Conservation (phyloP, 1,284 basidiomycete species). For the Cerrena zonata region DNA sequence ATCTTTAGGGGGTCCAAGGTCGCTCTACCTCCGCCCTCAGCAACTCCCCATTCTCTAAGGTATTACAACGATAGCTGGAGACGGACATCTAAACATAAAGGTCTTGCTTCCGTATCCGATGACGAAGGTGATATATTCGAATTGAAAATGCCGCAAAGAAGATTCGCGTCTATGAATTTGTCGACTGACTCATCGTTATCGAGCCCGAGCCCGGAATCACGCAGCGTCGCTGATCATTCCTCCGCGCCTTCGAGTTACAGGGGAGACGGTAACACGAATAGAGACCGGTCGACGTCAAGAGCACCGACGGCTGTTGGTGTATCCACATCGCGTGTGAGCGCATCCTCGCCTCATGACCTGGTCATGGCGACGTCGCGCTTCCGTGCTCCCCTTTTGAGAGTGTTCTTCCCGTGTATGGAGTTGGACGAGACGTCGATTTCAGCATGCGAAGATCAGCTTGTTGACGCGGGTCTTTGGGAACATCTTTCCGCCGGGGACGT, state of each 20-base stretch:
- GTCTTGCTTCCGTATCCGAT: slow-evolving; percentile 28
- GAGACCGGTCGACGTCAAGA: slow-evolving; percentile 12
- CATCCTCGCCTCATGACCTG: slow-evolving; percentile 55
- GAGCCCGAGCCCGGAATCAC: slow-evolving; percentile 32
- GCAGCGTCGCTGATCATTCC: slow-evolving; percentile 19
- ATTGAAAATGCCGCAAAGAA: slow-evolving; percentile 32
- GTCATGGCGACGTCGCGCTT: slow-evolving; percentile 51
- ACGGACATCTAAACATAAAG: slow-evolving; percentile 18
- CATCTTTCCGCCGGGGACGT: slow-evolving; percentile 68
- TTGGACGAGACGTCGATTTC: slow-evolving; percentile 46
- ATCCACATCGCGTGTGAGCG: slow-evolving; percentile 8
- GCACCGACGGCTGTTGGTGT: slow-evolving; percentile 14
- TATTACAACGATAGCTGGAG: slow-evolving; percentile 53
- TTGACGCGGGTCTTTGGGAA: slow-evolving; percentile 58
- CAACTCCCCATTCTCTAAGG: slow-evolving; percentile 47
- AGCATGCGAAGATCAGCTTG: slow-evolving; percentile 60
- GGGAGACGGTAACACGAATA: slow-evolving; percentile 4
- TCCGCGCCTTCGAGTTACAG: slow-evolving; percentile 11
- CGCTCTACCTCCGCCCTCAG: slow-evolving; percentile 42
- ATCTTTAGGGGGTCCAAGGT: slow-evolving; percentile 31
- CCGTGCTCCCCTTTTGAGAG: slow-evolving; percentile 67
- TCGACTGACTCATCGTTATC: slow-evolving; percentile 37
- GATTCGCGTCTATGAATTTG: slow-evolving; percentile 35
- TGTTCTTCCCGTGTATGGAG: slow-evolving; percentile 63
- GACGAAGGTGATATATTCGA: slow-evolving; percentile 31